Percentiles rank a stretch among this genome's conserved stretches.
Evolutionary conservation across 208 protist species (phyloP).

Genomic region (Wallacemonas rigidus): DNA sequence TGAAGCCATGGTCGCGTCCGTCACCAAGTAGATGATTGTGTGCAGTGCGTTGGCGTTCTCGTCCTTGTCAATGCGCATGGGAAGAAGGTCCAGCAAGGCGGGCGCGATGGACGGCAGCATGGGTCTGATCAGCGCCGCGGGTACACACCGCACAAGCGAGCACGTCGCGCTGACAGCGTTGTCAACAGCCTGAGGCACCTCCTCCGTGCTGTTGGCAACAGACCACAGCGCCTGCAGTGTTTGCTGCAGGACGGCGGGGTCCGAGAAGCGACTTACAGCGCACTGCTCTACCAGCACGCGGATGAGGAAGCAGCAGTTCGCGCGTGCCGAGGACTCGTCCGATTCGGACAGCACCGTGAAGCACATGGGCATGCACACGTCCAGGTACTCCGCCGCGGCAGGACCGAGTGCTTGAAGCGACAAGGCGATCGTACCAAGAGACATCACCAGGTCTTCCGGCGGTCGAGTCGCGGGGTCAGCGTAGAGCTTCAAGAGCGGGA

Average conservation of each 20-base stretch:
- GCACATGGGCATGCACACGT: conserved; percentile 46
- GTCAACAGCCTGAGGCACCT: conserved; percentile 78
- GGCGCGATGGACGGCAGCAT: conserved; percentile 41
- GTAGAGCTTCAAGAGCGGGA: conserved; percentile 66
- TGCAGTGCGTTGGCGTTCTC: conserved; percentile 75
- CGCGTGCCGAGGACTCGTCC: conserved; percentile 63
- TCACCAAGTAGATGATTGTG: conserved; percentile 55
- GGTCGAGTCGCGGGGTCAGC: conserved; percentile 47
- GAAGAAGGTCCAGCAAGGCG: conserved; percentile 49
- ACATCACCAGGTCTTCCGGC: conserved; percentile 70
- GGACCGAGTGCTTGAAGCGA: conserved; percentile 50
- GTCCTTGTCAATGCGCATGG: conserved; percentile 78
- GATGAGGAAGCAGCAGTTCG: conserved; percentile 72
- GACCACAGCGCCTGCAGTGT: conserved; percentile 41
- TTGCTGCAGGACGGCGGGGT: conserved; percentile 24
- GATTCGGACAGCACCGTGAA: conserved; percentile 49
- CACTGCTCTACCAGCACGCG: conserved; percentile 66
- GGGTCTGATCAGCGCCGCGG: conserved; percentile 7
- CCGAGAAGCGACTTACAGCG: conserved; percentile 13
- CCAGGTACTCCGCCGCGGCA: conserved; percentile 40
- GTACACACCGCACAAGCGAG: conserved; percentile 64
- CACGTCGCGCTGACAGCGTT: conserved; percentile 87
- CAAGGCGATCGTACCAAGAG: conserved; percentile 52
- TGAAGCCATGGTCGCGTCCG: conserved; percentile 19
- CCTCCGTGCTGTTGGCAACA: conserved; percentile 35